Evolutionary conservation across 345 rosid genomes (phyloP), one percentile per base, ranked within the genome.

Genomic region (Hibiscus trionum): DNA sequence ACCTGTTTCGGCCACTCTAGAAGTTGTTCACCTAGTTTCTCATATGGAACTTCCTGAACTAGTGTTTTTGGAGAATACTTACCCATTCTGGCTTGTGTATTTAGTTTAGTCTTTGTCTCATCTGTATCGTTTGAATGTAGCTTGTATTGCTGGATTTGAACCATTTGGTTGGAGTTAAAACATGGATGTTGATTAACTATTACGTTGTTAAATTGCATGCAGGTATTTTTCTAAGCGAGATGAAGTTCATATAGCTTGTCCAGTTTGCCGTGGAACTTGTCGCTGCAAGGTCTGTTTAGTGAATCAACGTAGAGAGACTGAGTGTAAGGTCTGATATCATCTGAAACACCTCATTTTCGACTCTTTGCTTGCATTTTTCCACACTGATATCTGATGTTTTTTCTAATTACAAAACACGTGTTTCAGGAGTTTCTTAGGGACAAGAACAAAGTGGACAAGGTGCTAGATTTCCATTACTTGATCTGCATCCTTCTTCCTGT

Each of bases 401-500:
- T 47, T 75, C 69, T 52, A 66, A 46, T 77, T 37, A 37, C 42
- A 5, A 37, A 69, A 27, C 52, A 71, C 42, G 75, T 80, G 73
- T 80, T 83, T 63, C 88, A 94, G 98, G 89, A 77, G 62, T 81
- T 74, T 75, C 78, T 81, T 72, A 81, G 84, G 75, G 86, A 58
- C 59, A 85, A 85, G 67, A 86, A 73, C 75, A 86, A 84, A 74
- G 89, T 88, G 67, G 85, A 85, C 74, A 84, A 86, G 78, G 90
- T 92, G 75, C 73, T 90, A 67, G 80, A 84, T 82, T 84, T 89
- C 75, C 99, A 90, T 82, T 88, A 92, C 76, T 81, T 91, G 80
- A 87, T 88, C 77, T 95, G 97, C 78, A 79, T 88, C 90, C 93
- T 95, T 79, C 99, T 95, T 84, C 98, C 99, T 72, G 82, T 89